Base-by-base conservation (phyloP, 176 grass and related monocot genomes). In the Melocanna baccifera region DNA sequence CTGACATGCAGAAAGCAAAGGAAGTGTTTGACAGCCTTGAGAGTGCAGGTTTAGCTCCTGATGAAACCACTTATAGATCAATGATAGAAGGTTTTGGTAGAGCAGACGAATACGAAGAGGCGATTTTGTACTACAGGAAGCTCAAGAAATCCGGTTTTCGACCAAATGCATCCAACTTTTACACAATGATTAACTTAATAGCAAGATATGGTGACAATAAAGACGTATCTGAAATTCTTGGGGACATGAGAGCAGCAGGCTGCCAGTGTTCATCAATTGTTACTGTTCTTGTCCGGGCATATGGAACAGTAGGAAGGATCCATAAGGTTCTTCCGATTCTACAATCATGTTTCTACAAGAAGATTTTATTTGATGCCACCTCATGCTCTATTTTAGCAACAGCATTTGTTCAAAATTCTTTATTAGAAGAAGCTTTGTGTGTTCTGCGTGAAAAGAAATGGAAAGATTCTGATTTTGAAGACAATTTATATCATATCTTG, bases 71-170 rank as follows among this genome's bases (percentile, higher is more conserved):
- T 26, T 95, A 95, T 81, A 91, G 96, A 83, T 95, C 96, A 26
- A 95, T 98, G 89, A 32, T 98, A 79, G 96, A 98, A 87, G 96
- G 96, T 67, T 95, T 98, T 75, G 96, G 93, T 70, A 92, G 87
- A 86, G 68, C 81, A 22, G 87, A 92, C 71, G 82, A 89, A 69
- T 88, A 93, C 39, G 29, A 86, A 51, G 87, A 95, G 40, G 76
- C 92, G 20, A 62, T 90, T 57, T 87, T 12, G 3, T 93, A 90
- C 74, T 98, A 98, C 83, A 81, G 81, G 62, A 90, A 90, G 85
- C 91, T 98, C 65, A 90, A 91, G 58, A 77, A 34, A 55, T 88
- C 46, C 15, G 92, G 95, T 36, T 98, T 87, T 87, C 83, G 23
- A 55, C 91, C 89, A 80, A 95, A 85, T 74, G 92, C 89, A 39